Evolutionary conservation across 768 basidiomycete genomes (phyloP).

Genomic region (Mycena vulgaris): DNA sequence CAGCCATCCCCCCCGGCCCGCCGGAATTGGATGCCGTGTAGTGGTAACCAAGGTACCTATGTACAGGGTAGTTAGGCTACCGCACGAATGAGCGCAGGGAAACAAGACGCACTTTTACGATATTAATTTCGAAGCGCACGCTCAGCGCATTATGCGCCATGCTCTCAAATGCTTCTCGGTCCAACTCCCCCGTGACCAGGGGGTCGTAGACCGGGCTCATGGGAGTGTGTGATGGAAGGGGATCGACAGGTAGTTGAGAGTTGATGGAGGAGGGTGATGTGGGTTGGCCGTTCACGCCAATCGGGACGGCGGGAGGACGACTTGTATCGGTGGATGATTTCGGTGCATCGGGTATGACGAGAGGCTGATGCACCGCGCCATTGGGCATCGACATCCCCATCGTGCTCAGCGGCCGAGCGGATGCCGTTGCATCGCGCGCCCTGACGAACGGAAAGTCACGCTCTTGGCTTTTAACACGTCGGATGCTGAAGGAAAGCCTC

Average conservation of each 20-base stretch:
- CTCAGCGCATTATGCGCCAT: constrained; percentile 85
- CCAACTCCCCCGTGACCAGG: constrained; percentile 76
- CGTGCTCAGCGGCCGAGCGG: constrained; percentile 58
- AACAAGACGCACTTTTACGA: constrained; percentile 86
- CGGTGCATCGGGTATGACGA: constrained; percentile 76
- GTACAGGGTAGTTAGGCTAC: constrained; percentile 26
- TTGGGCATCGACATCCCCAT: constrained; percentile 71
- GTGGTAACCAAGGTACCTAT: constrained; percentile 94
- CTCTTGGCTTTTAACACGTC: constrained; percentile 67
- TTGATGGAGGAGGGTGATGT: constrained; percentile 67
- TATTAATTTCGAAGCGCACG: constrained; percentile 96
- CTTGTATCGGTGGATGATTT: constrained; percentile 63
- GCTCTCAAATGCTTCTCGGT: constrained; percentile 77
- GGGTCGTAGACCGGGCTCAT: constrained; percentile 55
- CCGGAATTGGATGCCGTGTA: constrained; percentile 98
- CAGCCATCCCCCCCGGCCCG: constrained; percentile 92
- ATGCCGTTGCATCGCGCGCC: constrained; percentile 41
- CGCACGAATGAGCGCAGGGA: constrained; percentile 38
- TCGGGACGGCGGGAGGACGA: background rate
- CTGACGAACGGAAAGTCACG: constrained; percentile 52
- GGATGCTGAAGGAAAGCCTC: constrained; percentile 82
- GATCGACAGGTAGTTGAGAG: constrained; percentile 70
- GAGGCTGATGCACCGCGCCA: constrained; percentile 62
- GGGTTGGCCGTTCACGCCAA: constrained; percentile 36
- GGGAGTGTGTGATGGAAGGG: constrained; percentile 40